phyloP scores from a whole-genome alignment of 345 rosid genomes.

The Eucalyptus decipiens region DNA sequence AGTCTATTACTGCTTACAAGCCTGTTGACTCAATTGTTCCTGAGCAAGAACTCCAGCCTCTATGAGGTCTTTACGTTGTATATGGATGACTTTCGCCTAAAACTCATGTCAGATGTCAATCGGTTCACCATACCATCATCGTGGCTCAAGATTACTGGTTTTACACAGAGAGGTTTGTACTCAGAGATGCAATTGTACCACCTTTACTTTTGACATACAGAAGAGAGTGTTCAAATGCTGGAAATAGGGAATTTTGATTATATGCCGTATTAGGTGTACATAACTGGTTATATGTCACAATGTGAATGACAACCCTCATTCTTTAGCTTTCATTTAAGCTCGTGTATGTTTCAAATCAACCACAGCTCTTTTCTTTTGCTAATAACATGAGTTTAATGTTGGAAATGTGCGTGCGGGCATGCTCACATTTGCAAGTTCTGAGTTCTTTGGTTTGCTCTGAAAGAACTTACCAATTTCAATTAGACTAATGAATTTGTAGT shows the following conservation, averaged over 20 bases:
- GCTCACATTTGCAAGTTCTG: background rate
- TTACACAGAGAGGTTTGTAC: background rate
- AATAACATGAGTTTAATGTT: background rate
- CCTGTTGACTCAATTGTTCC: slow-evolving; percentile 34
- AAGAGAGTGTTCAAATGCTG: background rate
- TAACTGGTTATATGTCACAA: background rate
- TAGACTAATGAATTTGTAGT: background rate
- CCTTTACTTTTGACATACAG: background rate
- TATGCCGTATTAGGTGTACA: background rate
- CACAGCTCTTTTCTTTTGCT: background rate
- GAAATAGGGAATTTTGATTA: background rate
- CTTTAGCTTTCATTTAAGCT: background rate
- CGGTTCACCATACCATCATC: background rate
- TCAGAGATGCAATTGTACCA: background rate
- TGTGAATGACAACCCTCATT: background rate
- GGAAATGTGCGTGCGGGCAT: background rate
- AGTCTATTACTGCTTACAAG: slow-evolving; percentile 27
- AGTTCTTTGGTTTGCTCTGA: background rate
- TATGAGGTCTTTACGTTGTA: background rate
- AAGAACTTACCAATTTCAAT: background rate
- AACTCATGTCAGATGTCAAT: background rate
- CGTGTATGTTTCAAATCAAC: background rate
- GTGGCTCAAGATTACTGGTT: background rate
- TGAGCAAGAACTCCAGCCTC: slow-evolving; percentile 59
- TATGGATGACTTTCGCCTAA: background rate